phyloP scores from a whole-genome alignment of 495 filamentous ascomycete species.

The Aspergillus funiculosus region DNA sequence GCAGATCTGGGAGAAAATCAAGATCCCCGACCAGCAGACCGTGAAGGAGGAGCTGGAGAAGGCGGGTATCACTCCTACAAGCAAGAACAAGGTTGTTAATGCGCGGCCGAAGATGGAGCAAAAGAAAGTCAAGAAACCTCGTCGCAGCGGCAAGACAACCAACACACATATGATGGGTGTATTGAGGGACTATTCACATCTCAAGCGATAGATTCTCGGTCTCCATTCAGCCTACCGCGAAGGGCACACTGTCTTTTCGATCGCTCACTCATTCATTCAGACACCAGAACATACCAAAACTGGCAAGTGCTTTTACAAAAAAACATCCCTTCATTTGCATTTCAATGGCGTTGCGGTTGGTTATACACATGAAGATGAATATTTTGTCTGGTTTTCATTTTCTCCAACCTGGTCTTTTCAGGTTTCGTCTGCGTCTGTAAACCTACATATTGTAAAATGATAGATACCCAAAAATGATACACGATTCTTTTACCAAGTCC shows the following conservation, averaged over 20 bases:
- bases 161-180: constrained; percentile 91
- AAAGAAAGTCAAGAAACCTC: constrained; percentile 58
- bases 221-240: too few relatives aligned
- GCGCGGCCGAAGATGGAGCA: constrained; percentile 49
- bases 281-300: neutral
- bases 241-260: too few relatives aligned
- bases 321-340: neutral
- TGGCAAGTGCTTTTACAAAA: neutral
- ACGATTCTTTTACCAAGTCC: too few relatives aligned
- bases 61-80: constrained; percentile 71
- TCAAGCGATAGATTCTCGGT: constrained; percentile 35
- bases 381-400: neutral
- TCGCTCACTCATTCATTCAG: too few relatives aligned
- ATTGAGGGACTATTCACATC: constrained; percentile 74
- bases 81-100: constrained; percentile 62
- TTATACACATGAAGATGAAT: neutral
- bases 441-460: constrained; percentile 2
- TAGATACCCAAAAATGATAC: constrained; percentile 12
- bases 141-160: constrained; percentile 76
- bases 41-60: constrained; percentile 69
- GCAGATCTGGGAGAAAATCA: constrained; percentile 72
- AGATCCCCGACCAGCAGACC: constrained; percentile 66
- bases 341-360: neutral
- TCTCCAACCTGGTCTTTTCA: neutral
- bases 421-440: constrained; percentile 2